A percentile compares a stretch with the other conserved stretches of the same genome.
Conservation (phyloP, 2,329 filamentous ascomycete species). For the Calycina marina region DNA sequence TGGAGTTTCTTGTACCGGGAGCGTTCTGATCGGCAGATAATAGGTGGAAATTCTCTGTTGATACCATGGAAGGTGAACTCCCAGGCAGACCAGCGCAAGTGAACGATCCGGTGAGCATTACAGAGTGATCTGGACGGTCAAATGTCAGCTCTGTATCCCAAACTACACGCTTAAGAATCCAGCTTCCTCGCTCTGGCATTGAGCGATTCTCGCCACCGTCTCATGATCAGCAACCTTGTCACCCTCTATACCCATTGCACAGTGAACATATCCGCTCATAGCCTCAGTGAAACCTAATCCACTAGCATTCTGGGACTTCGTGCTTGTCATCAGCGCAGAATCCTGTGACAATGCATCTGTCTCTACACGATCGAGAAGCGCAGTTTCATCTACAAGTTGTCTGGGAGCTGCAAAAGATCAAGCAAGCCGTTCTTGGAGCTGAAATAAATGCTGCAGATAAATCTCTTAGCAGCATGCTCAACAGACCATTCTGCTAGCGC, state of each 20-base stretch:
- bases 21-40: constrained; percentile 38
- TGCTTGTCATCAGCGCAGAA: constrained; percentile 24
- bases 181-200: constrained; percentile 38
- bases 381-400: constrained; percentile 9
- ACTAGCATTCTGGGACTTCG: constrained; percentile 23
- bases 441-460: constrained; percentile 28
- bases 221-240: constrained; percentile 37
- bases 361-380: constrained; percentile 5
- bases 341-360: constrained; percentile 27
- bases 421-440: constrained; percentile 32
- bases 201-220: constrained; percentile 35
- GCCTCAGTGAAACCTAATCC: constrained; percentile 49
- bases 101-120: constrained; percentile 44
- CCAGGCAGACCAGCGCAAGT: constrained; percentile 38
- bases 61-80: constrained; percentile 46
- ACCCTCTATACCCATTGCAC: constrained; percentile 26
- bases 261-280: constrained; percentile 47
- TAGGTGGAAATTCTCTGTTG: constrained; percentile 40
- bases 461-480: constrained; percentile 29
- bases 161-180: constrained; percentile 42
- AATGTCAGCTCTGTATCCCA: constrained; percentile 36
- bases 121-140: constrained; percentile 32
- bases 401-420: constrained; percentile 39
- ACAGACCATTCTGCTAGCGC: constrained; percentile 52
- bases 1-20: constrained; percentile 41